A percentile compares a stretch with the other conserved stretches of the same genome.
These are phyloP conservation scores for Camellia sinensis DNA, from an alignment of 148 eudicot species.

Conservation along the genomic window DNA sequence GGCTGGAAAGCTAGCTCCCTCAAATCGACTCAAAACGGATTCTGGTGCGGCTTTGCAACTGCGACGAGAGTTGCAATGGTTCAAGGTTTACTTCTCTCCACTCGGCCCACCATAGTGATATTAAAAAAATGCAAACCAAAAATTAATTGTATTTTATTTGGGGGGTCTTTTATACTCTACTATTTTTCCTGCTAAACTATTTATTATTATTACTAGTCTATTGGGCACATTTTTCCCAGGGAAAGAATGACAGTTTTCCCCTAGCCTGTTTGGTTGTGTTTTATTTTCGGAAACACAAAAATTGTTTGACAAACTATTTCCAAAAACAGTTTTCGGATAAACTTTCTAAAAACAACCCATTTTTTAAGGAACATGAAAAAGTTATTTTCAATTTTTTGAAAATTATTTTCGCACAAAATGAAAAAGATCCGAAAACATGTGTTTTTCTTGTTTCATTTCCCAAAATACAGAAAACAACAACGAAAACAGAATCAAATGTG, in stretches of 20 bases:
- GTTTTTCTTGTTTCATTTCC: no score
- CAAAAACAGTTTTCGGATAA: no score
- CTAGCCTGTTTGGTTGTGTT: not conserved
- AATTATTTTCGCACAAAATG: no score
- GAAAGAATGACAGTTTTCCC: not conserved
- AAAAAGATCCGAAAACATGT: no score
- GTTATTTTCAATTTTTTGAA: not conserved
- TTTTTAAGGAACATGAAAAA: no score
- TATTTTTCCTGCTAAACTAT: not conserved
- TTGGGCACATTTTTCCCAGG: not conserved
- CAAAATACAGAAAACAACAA: not conserved
- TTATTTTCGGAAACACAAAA: not conserved
- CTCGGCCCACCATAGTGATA: not conserved
- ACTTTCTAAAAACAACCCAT: no score
- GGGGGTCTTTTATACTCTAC: no score
- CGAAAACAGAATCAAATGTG: not conserved
- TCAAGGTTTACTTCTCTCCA: conserved; percentile 9
- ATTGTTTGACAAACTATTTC: no score
- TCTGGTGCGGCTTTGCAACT: conserved; percentile 41
- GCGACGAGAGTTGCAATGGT: conserved; percentile 34
- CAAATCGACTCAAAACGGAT: conserved; percentile 19
- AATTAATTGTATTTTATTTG: not conserved
- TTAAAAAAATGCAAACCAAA: not conserved
- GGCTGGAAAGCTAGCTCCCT: conserved; percentile 27
- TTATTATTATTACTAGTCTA: not conserved